These are phyloP conservation scores for Pyrus hybrid DNA, from an alignment of 331 rosid genomes.

Conservation along the genomic window DNA sequence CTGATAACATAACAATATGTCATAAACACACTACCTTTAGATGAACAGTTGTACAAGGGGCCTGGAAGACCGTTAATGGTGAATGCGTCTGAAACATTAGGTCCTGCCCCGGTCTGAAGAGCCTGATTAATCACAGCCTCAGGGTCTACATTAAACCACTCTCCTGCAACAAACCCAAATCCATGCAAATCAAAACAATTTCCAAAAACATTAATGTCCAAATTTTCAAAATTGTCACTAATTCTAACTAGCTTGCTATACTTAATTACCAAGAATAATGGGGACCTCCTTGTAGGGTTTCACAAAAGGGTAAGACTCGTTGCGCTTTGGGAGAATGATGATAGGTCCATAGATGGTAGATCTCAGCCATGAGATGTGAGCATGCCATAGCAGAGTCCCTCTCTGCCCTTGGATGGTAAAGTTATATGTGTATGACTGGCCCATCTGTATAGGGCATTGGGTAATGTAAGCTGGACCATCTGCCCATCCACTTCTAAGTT, in stretches of 20 bases:
- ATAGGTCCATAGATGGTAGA: conserved; percentile 62
- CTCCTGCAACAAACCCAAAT: conserved; percentile 42
- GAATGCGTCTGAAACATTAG: conserved; percentile 81
- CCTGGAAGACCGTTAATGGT: conserved; percentile 84
- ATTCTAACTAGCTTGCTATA: background rate
- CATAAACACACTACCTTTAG: conserved; percentile 33
- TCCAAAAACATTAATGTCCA: background rate
- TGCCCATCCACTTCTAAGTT: conserved; percentile 58
- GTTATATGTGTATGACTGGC: conserved; percentile 56
- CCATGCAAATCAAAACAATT: background rate
- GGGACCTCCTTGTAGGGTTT: conserved; percentile 66
- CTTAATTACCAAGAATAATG: conserved; percentile 51
- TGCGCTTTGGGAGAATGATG: conserved; percentile 59
- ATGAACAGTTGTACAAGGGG: conserved; percentile 66
- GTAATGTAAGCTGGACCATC: conserved; percentile 86
- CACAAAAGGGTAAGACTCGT: conserved; percentile 58
- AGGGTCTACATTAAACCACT: conserved; percentile 81
- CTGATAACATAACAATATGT: background rate
- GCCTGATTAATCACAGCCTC: conserved; percentile 73
- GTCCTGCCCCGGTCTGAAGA: conserved; percentile 71
- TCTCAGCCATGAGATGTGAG: conserved; percentile 83
- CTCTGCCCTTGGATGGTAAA: conserved; percentile 75
- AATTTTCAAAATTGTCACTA: background rate
- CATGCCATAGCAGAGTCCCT: conserved; percentile 83
- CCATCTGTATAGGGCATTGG: conserved; percentile 72